Evolutionary conservation across 164 flowering plant genomes (phyloP).

Genomic region (Magnolia changhungtana): DNA sequence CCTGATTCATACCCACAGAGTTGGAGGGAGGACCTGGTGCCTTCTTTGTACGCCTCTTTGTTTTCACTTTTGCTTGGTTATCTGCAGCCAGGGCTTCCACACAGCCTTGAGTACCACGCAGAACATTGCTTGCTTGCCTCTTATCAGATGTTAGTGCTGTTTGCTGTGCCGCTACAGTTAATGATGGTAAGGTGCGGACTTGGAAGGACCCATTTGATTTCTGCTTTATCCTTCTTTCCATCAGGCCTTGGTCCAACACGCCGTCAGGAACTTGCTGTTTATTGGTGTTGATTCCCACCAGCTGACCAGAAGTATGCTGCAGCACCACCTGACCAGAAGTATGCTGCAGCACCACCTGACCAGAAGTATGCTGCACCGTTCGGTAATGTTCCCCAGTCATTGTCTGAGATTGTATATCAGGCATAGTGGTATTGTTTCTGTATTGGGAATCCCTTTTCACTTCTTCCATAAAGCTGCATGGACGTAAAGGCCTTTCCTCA

Average conservation of each 20-base stretch:
- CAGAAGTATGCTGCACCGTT: conserved; percentile 16
- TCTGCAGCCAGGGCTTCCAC: conserved; percentile 34
- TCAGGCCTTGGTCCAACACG: conserved; percentile 11
- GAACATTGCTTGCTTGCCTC: conserved; percentile 10
- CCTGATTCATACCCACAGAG: conserved; percentile 13
- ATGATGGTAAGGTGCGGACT: conserved; percentile 31
- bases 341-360: conserved; percentile 16
- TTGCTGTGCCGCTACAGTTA: conserved; percentile 18
- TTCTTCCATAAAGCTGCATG: neutral
- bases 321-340: conserved; percentile 8
- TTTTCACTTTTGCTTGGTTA: conserved; percentile 22
- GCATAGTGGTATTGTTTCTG: neutral
- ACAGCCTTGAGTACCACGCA: conserved; percentile 22
- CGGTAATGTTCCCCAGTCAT: neutral
- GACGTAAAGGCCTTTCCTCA: conserved; percentile 7
- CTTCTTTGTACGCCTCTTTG: conserved; percentile 42
- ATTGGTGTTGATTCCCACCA: neutral
- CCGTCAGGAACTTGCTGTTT: conserved; percentile 15
- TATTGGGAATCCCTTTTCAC: neutral
- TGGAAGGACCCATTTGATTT: conserved; percentile 34
- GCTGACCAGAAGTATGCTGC: conserved; percentile 10
- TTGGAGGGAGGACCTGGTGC: neutral
- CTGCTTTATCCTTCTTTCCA: conserved; percentile 25
- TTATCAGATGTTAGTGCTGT: conserved; percentile 6
- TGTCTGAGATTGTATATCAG: conserved; percentile 4